These are phyloP conservation scores for Ilex paraguariensis DNA, from an alignment of 305 asterid species.

Conservation along the genomic window DNA sequence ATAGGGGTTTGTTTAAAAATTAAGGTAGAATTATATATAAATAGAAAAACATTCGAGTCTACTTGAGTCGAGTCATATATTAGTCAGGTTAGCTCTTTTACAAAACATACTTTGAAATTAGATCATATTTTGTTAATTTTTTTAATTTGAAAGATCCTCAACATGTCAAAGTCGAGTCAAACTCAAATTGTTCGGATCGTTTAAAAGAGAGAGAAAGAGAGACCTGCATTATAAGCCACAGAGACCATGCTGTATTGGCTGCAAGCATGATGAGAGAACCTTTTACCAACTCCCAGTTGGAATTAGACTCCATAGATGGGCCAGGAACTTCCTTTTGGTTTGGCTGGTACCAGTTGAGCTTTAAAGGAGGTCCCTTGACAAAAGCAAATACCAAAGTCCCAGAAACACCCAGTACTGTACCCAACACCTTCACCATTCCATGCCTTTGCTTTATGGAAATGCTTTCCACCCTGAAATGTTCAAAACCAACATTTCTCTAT, in stretches of 20 bases:
- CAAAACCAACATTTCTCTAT: background rate
- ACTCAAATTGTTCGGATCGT: too few relatives aligned
- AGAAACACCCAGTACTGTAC: conserved; percentile 33
- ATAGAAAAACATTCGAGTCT: too few relatives aligned
- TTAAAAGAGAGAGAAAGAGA: background rate
- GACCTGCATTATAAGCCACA: conserved; percentile 62
- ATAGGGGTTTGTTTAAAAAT: too few relatives aligned
- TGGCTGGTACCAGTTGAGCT: conserved; percentile 21
- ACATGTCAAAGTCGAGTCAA: too few relatives aligned
- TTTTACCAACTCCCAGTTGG: conserved; percentile 34
- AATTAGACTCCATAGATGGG: conserved; percentile 4
- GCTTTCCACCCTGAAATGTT: conserved; percentile 39
- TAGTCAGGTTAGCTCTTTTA: too few relatives aligned
- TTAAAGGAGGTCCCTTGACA: conserved; percentile 47
- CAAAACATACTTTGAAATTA: too few relatives aligned
- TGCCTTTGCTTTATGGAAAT: conserved; percentile 29
- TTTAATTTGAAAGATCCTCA: too few relatives aligned
- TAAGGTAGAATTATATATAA: too few relatives aligned
- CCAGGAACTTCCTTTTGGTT: conserved; percentile 1
- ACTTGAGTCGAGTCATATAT: too few relatives aligned
- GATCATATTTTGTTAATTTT: too few relatives aligned
- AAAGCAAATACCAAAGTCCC: conserved; percentile 68
- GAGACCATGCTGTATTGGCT: conserved; percentile 48
- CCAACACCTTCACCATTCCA: conserved; percentile 45
- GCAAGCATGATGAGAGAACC: conserved; percentile 55